A percentile compares a stretch with the other conserved stretches of the same genome.
phyloP scores from a whole-genome alignment of 1,284 basidiomycete genomes.

The Xerocomus amazonicus region DNA sequence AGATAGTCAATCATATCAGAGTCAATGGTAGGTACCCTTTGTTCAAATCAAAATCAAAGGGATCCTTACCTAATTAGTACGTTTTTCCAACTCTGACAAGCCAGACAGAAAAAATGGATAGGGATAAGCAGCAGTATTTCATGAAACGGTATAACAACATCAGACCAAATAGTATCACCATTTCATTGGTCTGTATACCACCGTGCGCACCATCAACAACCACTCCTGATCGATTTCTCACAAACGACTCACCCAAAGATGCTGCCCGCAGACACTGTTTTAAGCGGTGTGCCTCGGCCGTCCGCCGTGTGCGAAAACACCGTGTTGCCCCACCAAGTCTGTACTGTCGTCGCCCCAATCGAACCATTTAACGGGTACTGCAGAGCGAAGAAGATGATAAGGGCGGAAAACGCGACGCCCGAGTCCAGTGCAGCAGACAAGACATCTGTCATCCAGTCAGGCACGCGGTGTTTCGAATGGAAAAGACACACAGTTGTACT shows the following conservation, averaged over 20 bases:
- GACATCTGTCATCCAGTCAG: constrained; percentile 34
- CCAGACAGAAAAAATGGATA: too few species aligned
- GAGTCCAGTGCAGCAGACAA: constrained; percentile 48
- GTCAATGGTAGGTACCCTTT: too few species aligned
- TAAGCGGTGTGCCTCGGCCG: constrained; percentile 28
- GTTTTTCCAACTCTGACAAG: too few species aligned
- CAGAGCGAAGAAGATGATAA: constrained; percentile 65
- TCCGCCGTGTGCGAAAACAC: constrained; percentile 47
- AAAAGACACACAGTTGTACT: constrained; percentile 46
- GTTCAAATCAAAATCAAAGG: too few species aligned
- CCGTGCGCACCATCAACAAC: too few species aligned
- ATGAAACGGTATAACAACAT: too few species aligned
- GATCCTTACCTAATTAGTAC: too few species aligned
- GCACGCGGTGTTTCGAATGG: background rate
- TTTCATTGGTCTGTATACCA: too few species aligned
- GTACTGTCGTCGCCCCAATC: constrained; percentile 53
- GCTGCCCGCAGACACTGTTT: constrained; percentile 27
- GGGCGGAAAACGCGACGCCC: constrained; percentile 52
- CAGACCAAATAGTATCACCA: too few species aligned
- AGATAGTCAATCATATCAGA: too few species aligned
- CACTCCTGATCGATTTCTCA: too few species aligned
- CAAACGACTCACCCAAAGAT: constrained; percentile 38
- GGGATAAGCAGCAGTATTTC: too few species aligned
- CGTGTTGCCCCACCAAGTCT: constrained; percentile 72
- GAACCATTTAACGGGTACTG: constrained; percentile 62